Base-by-base conservation (phyloP, 495 filamentous ascomycete genomes). In the Penicillium cataractarum region DNA sequence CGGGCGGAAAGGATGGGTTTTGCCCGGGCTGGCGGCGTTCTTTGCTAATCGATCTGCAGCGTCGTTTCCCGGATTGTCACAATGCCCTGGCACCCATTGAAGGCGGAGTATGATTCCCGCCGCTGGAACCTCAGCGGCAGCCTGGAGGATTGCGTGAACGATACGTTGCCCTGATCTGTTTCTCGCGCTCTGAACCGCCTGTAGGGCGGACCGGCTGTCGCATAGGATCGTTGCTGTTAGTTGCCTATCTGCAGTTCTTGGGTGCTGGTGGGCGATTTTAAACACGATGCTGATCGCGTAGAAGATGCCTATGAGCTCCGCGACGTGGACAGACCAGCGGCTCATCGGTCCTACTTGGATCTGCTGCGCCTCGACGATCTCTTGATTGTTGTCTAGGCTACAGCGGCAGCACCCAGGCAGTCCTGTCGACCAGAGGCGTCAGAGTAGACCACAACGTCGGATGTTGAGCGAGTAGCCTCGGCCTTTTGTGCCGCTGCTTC, bases 141-240 rank as follows among this genome's bases (percentile, higher is more conserved):
- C 55, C 15, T 57, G 56, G 42, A 58, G 54, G 61, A 63, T 71
- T 5, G 69, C 61, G 22, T 69, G 49, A 22, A 67, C 40, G 27
- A 72, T 67, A 8, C 29, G 53, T 55, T 72, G 64, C n/a, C 64
- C 64, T 21, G 64, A 69, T 27, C 52, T 66, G 17, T 67, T 69
- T n/a, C 39, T 48, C n/a, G 27, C 10, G 44, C 60, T 67, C 44
- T 59, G 44, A 37, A 64, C 56, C 12, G 62, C 55, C 48, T 72
- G 64, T 8, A 72, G 35, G 0, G 69, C 66, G 21, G 64, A 72
- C 29, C 17, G 59, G 33, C 64, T 67, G 40, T 67, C 60, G 22
- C 57, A 58, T 2, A 65, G 54, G 55, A 67, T 67, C 1, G 65
- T 59, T 31, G 59, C 59, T 12, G 27, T 51, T 7, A 24, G 50